phyloP scores from a whole-genome alignment of 257 asterid genomes.

The Solanum peruvianum region DNA sequence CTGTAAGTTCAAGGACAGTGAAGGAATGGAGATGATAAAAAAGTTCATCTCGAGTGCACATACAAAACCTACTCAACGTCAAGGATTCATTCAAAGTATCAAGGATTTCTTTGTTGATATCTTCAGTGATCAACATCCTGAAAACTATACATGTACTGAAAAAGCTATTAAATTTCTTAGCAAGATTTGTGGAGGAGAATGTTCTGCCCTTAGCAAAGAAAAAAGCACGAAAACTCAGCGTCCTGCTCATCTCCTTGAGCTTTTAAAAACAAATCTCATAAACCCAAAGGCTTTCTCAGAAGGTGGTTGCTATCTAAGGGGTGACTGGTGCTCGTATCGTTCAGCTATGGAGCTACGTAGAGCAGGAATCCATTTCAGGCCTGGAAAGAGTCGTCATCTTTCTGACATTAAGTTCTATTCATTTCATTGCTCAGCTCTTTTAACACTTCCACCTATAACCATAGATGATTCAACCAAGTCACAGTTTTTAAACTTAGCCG shows the following conservation, averaged over 20 bases:
- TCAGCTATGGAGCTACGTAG: neutral
- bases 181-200: neutral
- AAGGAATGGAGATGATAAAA: neutral
- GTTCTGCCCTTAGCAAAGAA: neutral
- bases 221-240: neutral
- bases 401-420: neutral
- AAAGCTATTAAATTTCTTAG: neutral
- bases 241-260: neutral
- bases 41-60: neutral
- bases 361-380: neutral
- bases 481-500: neutral
- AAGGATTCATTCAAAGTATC: neutral
- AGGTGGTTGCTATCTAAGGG: neutral
- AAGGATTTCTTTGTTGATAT: neutral
- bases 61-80: neutral
- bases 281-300: neutral
- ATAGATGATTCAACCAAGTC: slow-evolving; percentile 3
- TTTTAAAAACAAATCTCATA: neutral
- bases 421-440: neutral
- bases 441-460: neutral
- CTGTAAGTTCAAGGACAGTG: neutral
- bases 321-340: neutral
- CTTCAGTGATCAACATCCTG: neutral
- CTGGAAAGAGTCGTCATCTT: neutral
- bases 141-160: neutral